phyloP scores from a whole-genome alignment of 768 basidiomycete species.

The Mycena vulgaris region DNA sequence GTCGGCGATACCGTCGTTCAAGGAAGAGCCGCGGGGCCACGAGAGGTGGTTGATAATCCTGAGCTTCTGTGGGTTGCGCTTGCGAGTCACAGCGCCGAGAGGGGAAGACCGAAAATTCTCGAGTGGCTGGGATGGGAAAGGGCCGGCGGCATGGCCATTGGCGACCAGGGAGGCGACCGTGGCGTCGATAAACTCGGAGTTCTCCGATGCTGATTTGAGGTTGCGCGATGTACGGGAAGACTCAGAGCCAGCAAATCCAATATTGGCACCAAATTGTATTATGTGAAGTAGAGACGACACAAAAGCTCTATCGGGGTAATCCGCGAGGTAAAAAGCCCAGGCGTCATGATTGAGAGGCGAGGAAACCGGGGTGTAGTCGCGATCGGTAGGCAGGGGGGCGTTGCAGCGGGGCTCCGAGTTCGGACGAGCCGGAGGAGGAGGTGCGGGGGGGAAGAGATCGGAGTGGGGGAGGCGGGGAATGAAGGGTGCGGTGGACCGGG shows the following conservation, averaged over 20 bases:
- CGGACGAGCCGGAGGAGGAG: conserved; percentile 36
- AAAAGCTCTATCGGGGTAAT: conserved; percentile 31
- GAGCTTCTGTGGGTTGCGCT: conserved; percentile 41
- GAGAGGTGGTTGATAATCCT: conserved; percentile 39
- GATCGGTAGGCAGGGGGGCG: background rate
- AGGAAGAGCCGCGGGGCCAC: conserved; percentile 42
- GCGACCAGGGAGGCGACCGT: conserved; percentile 1
- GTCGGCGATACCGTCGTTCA: conserved; percentile 51
- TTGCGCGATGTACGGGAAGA: conserved; percentile 36
- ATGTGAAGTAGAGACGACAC: conserved; percentile 39
- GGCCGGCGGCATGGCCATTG: conserved; percentile 39
- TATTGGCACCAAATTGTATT: conserved; percentile 33
- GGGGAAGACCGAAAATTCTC: conserved; percentile 42
- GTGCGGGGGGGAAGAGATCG: conserved; percentile 18
- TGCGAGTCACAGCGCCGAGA: conserved; percentile 42
- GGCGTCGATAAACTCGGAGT: background rate
- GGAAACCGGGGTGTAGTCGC: background rate
- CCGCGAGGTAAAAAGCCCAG: background rate
- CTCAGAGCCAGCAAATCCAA: conserved; percentile 42
- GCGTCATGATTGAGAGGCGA: background rate
- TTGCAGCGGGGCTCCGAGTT: conserved; percentile 43
- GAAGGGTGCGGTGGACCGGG: background rate
- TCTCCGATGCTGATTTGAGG: conserved; percentile 18
- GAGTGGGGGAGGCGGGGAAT: background rate
- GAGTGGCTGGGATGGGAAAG: conserved; percentile 37